Percentiles rank a stretch among this genome's conserved stretches.
These are phyloP conservation scores for Pugionium cornutum DNA, from an alignment of 345 rosid species.

Conservation along the genomic window DNA sequence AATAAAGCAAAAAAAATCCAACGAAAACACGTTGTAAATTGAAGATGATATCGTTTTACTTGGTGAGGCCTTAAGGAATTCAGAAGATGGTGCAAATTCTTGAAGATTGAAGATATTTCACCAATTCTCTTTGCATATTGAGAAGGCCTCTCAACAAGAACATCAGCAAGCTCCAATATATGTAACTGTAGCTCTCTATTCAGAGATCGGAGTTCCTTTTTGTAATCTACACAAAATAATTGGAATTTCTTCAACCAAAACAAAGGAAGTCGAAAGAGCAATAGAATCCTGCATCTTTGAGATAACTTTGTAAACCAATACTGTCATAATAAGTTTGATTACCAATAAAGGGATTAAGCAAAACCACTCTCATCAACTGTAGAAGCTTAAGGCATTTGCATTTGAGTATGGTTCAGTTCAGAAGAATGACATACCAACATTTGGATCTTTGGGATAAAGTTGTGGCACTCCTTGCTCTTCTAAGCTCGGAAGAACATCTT, in stretches of 20 bases:
- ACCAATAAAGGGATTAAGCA: neutral
- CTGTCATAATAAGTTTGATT: neutral
- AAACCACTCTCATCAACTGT: neutral
- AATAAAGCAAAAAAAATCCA: neutral
- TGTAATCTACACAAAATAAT: slow-evolving; percentile 56
- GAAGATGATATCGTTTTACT: slow-evolving; percentile 40
- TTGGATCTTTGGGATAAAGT: slow-evolving; percentile 67
- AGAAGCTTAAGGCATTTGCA: neutral
- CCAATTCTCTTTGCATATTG: slow-evolving; percentile 94
- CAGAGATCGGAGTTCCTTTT: slow-evolving; percentile 71
- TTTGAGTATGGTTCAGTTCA: neutral
- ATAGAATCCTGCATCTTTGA: neutral
- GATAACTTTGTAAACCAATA: neutral
- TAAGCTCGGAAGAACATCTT: slow-evolving; percentile 83
- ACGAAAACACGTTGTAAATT: neutral
- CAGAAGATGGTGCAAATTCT: slow-evolving; percentile 94
- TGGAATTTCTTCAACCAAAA: neutral
- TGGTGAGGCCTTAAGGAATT: slow-evolving; percentile 95
- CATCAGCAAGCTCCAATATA: slow-evolving; percentile 90
- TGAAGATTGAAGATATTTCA: slow-evolving; percentile 84
- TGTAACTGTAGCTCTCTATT: slow-evolving; percentile 90
- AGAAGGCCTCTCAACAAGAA: slow-evolving; percentile 93
- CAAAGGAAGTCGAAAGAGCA: neutral
- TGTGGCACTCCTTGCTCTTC: slow-evolving; percentile 87
- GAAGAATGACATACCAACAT: slow-evolving; percentile 50